Evolutionary conservation across 768 basidiomycete genomes (phyloP).

Genomic region (Leccinum broughii): DNA sequence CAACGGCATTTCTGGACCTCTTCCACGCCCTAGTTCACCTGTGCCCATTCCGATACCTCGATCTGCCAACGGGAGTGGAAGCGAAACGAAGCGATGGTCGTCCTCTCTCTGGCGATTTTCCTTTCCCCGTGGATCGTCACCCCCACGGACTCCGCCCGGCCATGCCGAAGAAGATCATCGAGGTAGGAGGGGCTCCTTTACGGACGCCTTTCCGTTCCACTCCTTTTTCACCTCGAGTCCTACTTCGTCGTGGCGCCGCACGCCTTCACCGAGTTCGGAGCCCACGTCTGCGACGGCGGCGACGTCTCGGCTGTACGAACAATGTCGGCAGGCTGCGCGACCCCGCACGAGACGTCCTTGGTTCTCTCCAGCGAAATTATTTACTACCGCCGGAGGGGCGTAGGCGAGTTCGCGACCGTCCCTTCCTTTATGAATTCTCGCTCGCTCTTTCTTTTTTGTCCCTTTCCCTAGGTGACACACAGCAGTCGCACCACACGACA

Average conservation of each 20-base stretch:
- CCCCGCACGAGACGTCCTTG: conserved; percentile 49
- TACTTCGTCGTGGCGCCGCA: conserved; percentile 35
- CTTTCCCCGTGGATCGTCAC: conserved; percentile 32
- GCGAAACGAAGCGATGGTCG: conserved; percentile 36
- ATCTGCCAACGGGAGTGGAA: conserved; percentile 32
- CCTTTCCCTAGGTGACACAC: conserved; percentile 6
- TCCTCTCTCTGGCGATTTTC: conserved; percentile 37
- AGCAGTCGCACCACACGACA: conserved; percentile 3
- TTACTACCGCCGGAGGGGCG: conserved; percentile 42
- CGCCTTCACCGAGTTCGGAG: conserved; percentile 41
- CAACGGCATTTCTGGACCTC: conserved; percentile 13
- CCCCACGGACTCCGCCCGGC: conserved; percentile 27
- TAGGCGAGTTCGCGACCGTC: conserved; percentile 18
- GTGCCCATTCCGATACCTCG: conserved; percentile 33
- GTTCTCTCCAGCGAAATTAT: conserved; percentile 56
- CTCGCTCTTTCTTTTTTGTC: background rate
- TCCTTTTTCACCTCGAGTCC: conserved; percentile 35
- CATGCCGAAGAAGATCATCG: conserved; percentile 27
- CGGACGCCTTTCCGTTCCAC: conserved; percentile 50
- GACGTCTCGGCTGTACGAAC: conserved; percentile 31
- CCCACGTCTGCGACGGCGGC: conserved; percentile 24
- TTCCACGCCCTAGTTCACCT: conserved; percentile 29
- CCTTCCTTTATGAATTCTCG: conserved; percentile 9
- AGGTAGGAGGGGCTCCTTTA: conserved; percentile 32
- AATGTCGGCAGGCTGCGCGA: conserved; percentile 35